Evolutionary conservation across 345 rosid species (phyloP).

Genomic region (Iberis pinnata): DNA sequence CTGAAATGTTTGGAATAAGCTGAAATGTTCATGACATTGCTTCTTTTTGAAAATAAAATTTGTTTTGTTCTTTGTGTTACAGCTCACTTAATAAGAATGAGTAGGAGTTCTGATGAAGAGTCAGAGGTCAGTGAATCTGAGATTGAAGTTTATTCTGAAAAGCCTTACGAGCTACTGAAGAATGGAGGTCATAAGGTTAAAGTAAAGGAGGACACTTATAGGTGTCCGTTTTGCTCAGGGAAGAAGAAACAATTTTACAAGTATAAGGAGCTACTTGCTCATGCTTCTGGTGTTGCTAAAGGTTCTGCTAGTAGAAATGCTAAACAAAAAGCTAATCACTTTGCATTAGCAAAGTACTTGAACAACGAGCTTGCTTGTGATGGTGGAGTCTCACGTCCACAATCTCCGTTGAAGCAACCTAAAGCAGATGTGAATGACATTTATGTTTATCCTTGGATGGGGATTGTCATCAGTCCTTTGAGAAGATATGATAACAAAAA

Average conservation of each 20-base stretch:
- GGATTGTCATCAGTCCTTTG: slow-evolving; percentile 42
- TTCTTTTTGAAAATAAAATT: too few relatives aligned
- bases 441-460: slow-evolving; percentile 90
- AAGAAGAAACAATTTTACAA: slow-evolving; percentile 88
- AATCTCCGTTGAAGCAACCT: slow-evolving; percentile 25
- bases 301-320: slow-evolving; percentile 72
- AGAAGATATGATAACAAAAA: slow-evolving; percentile 29
- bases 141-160: slow-evolving; percentile 45
- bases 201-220: slow-evolving; percentile 49
- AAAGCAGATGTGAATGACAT: too few relatives aligned
- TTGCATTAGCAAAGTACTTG: slow-evolving; percentile 65
- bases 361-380: slow-evolving; percentile 51
- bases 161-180: slow-evolving; percentile 44
- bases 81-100: too few relatives aligned
- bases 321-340: slow-evolving; percentile 73
- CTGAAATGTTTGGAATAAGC: too few relatives aligned
- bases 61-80: too few relatives aligned
- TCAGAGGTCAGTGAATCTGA: slow-evolving; percentile 81
- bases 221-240: slow-evolving; percentile 81
- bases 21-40: too few relatives aligned
- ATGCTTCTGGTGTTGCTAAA: slow-evolving; percentile 73
- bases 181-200: slow-evolving; percentile 52
- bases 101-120: slow-evolving; percentile 72
- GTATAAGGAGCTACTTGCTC: slow-evolving; percentile 67
- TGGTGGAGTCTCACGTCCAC: slow-evolving; percentile 33